Conservation (phyloP, 352 stramenopile species). For the Pythium brassicae region DNA sequence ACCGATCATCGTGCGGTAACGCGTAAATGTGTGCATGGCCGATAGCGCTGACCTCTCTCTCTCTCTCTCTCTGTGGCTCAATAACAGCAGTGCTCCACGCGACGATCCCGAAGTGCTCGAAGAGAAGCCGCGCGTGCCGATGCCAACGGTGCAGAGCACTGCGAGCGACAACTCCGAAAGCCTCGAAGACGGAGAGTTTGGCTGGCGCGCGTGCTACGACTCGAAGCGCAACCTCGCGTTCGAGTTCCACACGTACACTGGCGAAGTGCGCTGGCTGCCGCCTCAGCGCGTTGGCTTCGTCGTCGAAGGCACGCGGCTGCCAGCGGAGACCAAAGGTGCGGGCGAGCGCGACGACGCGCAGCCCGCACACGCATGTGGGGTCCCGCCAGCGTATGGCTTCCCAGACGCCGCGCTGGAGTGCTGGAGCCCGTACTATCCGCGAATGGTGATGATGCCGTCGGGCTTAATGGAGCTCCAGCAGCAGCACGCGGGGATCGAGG, state of each 20-base stretch:
- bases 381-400: constrained; percentile 1
- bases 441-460: constrained; percentile 56
- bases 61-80: no score
- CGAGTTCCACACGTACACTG: constrained; percentile 66
- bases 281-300: constrained; percentile 43
- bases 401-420: constrained; percentile 17
- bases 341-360: no score
- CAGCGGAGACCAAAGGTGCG: constrained; percentile 5
- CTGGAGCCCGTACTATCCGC: constrained; percentile 44
- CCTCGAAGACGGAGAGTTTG: constrained; percentile 24
- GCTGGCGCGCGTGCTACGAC: constrained; percentile 55
- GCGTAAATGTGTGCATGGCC: no score
- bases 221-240: constrained; percentile 39
- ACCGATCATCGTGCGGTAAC: neutral
- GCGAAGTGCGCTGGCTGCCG: constrained; percentile 66
- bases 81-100: neutral
- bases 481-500: constrained; percentile 10
- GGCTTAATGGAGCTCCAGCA: constrained; percentile 38
- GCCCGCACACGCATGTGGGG: neutral
- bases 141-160: neutral
- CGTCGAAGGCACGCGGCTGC: constrained; percentile 41
- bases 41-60: no score
- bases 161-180: neutral
- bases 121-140: neutral
- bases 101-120: neutral